Conservation (phyloP, 345 rosid species). For the Lepidium africanum region DNA sequence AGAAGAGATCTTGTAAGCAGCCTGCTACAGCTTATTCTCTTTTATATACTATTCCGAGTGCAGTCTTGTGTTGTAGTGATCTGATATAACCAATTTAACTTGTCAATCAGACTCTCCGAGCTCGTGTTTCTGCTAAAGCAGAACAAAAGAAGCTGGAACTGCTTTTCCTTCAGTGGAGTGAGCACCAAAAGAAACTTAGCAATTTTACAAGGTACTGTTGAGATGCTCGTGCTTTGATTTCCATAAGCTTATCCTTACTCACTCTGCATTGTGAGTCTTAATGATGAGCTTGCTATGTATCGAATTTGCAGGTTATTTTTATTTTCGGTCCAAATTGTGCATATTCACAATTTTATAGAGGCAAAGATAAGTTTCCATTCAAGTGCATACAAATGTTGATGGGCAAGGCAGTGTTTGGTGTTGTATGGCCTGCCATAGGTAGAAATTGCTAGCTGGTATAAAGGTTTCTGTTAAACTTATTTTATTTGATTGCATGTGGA, state of each 20-base stretch:
- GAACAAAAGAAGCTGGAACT: slow-evolving; percentile 96
- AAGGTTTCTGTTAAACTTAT: neutral
- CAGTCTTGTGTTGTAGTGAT: neutral
- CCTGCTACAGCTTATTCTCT: neutral
- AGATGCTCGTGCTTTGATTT: neutral
- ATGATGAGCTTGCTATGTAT: slow-evolving; percentile 12
- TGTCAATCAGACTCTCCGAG: slow-evolving; percentile 62
- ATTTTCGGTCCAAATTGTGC: slow-evolving; percentile 98
- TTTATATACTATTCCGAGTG: neutral
- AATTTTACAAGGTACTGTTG: slow-evolving; percentile 75
- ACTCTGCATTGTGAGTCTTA: neutral
- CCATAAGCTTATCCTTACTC: neutral
- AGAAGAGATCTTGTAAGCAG: slow-evolving; percentile 85
- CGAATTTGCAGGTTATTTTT: slow-evolving; percentile 87
- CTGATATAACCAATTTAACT: slow-evolving; percentile 5
- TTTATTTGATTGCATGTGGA: slow-evolving; percentile 23
- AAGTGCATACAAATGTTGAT: slow-evolving; percentile 55
- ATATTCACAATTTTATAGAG: slow-evolving; percentile 93
- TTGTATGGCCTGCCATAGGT: slow-evolving; percentile 34
- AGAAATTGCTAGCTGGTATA: slow-evolving; percentile 6
- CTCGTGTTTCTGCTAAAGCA: slow-evolving; percentile 91
- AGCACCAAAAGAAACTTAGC: slow-evolving; percentile 83
- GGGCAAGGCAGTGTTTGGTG: slow-evolving; percentile 27
- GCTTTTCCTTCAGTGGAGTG: slow-evolving; percentile 93
- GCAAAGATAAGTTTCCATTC: slow-evolving; percentile 93